Evolutionary conservation across 2,329 filamentous ascomycete genomes (phyloP), one percentile per base, ranked within the genome.

Genomic region (Botrytis fragariae): DNA sequence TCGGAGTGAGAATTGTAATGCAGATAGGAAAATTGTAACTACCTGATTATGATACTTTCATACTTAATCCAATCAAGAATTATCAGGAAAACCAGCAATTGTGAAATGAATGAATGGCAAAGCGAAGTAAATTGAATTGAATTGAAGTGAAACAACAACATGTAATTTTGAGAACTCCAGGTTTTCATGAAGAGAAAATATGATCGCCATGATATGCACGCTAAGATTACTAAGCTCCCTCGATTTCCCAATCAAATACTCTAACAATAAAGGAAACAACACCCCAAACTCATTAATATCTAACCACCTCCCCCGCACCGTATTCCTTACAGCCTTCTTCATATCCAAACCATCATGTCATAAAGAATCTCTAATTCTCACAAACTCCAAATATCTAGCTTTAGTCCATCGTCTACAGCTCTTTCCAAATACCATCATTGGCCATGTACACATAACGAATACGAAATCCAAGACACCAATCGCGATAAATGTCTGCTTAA

Each of bases 401-500:
- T 83, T 80, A 6, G 87, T 88, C 84, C 84, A 84, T 32, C 83
- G 81, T 22, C 87, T 81, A 65, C 82, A 84, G 4, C 77, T 78
- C 80, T 88, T 89, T 2, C 87, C 87, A 81, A 82, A 88, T 22
- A 84, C 79, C 64, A 87, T 86, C 87, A 89, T 88, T 1, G 86
- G 86, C 54, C 86, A 76, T 1, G 86, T 87, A 9, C 83, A 80
- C 79, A 85, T 83, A 65, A 88, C 82, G 63, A 87, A 85, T 29
- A 84, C 82, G 72, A 88, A 86, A 74, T 85, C 84, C 57, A 89
- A 76, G 4, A 86, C 83, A 0, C 84, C 86, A 29, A 88, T 84
- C 7, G 84, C 86, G 72, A 88, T 86, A 73, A 88, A 88, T 6
- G 84, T 85, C 74, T 86, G 81, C 48, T 82, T 78, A 18, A 86